These are phyloP conservation scores for Monosporascus cannonballus DNA, from an alignment of 2,329 filamentous ascomycete species.

Conservation along the genomic window DNA sequence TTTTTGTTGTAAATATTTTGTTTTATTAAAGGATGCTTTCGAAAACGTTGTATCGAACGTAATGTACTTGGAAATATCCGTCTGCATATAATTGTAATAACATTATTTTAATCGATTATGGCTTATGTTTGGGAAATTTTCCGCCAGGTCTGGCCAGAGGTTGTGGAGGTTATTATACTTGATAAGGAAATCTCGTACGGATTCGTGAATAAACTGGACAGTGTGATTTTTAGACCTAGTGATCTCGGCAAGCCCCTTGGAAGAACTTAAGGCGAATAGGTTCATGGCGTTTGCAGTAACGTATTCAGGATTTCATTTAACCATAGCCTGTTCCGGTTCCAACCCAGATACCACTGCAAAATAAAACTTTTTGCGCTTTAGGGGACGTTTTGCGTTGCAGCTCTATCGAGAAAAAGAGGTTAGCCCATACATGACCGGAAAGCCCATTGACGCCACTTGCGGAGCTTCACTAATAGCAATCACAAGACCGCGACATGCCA, in stretches of 20 bases:
- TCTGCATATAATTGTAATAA: conserved; percentile 34
- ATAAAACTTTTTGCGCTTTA: conserved; percentile 40
- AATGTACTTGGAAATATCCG: conserved; percentile 11
- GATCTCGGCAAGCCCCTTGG: conserved; percentile 44
- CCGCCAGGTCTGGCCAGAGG: conserved; percentile 24
- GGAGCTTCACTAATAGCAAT: no score
- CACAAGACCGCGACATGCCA: no score
- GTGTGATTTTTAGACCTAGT: conserved; percentile 24
- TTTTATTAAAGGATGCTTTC: conserved; percentile 8
- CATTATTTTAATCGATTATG: conserved; percentile 40
- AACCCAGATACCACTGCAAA: no score
- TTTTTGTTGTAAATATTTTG: conserved; percentile 10
- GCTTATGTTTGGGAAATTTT: conserved; percentile 26
- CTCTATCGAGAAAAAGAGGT: no score
- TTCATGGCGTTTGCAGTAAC: conserved; percentile 18
- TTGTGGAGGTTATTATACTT: conserved; percentile 25
- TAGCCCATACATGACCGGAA: no score
- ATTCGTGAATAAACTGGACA: conserved; percentile 50
- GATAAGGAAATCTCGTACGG: conserved; percentile 41
- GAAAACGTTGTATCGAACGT: conserved; percentile 9
- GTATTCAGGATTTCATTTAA: conserved; percentile 18
- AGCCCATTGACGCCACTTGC: no score
- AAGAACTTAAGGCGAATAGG: conserved; percentile 33
- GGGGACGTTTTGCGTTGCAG: no score
- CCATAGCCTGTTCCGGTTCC: conserved; percentile 7